Percentiles rank a stretch among this genome's conserved stretches.
Conservation (phyloP, 306 rosid genomes). For the Senna tora region DNA sequence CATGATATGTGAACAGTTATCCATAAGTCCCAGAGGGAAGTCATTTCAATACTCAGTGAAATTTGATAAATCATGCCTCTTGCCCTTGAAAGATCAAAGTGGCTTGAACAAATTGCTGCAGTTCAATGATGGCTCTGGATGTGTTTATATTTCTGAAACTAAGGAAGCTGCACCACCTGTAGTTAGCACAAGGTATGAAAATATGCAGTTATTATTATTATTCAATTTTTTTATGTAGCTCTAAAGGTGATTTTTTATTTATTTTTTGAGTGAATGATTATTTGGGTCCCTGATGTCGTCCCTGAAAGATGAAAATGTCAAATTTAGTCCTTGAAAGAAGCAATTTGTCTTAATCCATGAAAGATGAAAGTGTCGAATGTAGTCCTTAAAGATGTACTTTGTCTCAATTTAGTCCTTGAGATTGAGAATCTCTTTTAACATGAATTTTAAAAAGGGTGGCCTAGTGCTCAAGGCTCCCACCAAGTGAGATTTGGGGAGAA, state of each 20-base stretch:
- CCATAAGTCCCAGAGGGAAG: background rate
- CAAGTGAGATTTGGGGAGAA: too few species aligned
- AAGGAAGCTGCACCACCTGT: background rate
- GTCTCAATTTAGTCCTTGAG: too few species aligned
- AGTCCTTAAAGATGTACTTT: too few species aligned
- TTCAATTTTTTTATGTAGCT: background rate
- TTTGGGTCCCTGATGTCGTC: too few species aligned
- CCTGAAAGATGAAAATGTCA: too few species aligned
- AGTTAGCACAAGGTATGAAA: background rate
- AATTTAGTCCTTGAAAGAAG: too few species aligned
- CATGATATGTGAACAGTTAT: conserved; percentile 15
- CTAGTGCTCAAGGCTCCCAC: too few species aligned
- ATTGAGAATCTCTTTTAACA: too few species aligned
- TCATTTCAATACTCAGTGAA: conserved; percentile 18
- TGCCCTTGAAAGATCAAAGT: conserved; percentile 19
- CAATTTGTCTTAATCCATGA: too few species aligned
- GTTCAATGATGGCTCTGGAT: conserved; percentile 18
- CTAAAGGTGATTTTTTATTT: background rate
- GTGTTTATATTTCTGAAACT: background rate
- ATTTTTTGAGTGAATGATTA: too few species aligned
- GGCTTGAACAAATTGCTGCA: conserved; percentile 12
- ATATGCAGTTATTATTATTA: background rate
- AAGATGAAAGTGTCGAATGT: too few species aligned
- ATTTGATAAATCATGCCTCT: conserved; percentile 17
- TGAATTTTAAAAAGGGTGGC: too few species aligned